Evolutionary conservation across 2,329 filamentous ascomycete genomes (phyloP), one percentile per base, ranked within the genome.

Genomic region (Pestalotiopsis sp.): DNA sequence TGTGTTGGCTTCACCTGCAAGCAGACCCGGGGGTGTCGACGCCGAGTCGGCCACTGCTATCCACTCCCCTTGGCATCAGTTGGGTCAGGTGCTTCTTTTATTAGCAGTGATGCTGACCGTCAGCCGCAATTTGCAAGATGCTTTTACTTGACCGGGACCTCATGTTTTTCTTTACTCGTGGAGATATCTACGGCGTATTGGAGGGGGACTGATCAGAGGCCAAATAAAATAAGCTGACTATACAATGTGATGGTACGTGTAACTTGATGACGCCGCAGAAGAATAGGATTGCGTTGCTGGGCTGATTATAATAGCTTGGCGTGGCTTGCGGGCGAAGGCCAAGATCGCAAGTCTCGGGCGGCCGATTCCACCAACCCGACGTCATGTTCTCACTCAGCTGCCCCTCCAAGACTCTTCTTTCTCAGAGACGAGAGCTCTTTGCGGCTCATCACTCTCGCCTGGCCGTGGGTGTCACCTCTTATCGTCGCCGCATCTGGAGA

Each of bases 371-470:
- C 23, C 59, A 36, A 7, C 23, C 14, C 61, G 61, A 64, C 61
- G 61, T 64, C 61, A 64, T 64, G 38, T 20, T 20, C 25, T 49
- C 20, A 39, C 41, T 64, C 61, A 64, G 61, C 61, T 64, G 61
- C 61, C 61, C 61, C 61, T 64, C 61, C 61, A 49, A 41, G 11
- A 45, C 17, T 25, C 25, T 25, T 60, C 14, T 7, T 12, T 27
- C 9, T n/a, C 17, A 52, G 45, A 52, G 45, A 52, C 45, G 2
- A 11, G 45, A 20, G 45, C 45, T 7, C 17, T 52, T 36, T 36
- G 31, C 31, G 31, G 45, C 45, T n/a, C 45, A 52, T n/a, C 45
- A 7, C 13, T 52, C n/a, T 17, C 23, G 6, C 12, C 12, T 13
- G 13, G 11, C 14, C 13, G 57, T 23, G 25, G 23, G 6, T 25